Evolutionary conservation across 2,329 filamentous ascomycete species (phyloP).

Genomic region (Dothideomycetes sp.): DNA sequence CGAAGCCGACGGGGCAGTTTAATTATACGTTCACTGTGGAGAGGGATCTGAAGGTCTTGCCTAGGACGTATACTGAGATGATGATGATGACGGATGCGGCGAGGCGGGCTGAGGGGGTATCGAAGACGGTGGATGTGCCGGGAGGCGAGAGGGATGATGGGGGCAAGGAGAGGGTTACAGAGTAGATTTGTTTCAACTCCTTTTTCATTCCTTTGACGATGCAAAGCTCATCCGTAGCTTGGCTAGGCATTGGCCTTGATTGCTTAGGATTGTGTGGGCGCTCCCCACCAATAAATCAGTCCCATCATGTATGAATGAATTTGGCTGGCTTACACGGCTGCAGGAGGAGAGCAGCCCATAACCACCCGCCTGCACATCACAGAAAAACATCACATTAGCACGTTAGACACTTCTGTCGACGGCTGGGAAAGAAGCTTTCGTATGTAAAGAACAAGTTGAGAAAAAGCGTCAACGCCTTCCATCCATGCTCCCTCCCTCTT

Average conservation of each 20-base stretch:
- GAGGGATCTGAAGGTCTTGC: conserved; percentile 55
- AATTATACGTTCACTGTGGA: conserved; percentile 64
- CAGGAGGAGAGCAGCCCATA: not conserved
- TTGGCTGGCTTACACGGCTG: too few relatives aligned
- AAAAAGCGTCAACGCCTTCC: too few relatives aligned
- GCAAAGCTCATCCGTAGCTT: too few relatives aligned
- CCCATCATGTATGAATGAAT: too few relatives aligned
- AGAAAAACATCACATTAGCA: not conserved
- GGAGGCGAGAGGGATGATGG: conserved; percentile 26
- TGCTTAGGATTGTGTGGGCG: too few relatives aligned
- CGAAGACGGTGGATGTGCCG: conserved; percentile 26
- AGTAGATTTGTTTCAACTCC: conserved; percentile 10
- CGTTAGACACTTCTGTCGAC: too few relatives aligned
- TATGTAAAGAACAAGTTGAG: too few relatives aligned
- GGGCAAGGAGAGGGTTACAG: conserved; percentile 17
- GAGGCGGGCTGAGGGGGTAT: too few relatives aligned
- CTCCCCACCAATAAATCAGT: too few relatives aligned
- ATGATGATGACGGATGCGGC: conserved; percentile 55
- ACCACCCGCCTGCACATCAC: not conserved
- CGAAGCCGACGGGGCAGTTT: conserved; percentile 61
- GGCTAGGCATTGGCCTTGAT: too few relatives aligned
- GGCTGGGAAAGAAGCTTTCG: too few relatives aligned
- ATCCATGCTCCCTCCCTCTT: too few relatives aligned
- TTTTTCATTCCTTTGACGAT: not conserved
- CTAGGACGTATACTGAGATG: conserved; percentile 50